Evolutionary conservation across 2,329 filamentous ascomycete genomes (phyloP).

Genomic region (Botrytis medusae): DNA sequence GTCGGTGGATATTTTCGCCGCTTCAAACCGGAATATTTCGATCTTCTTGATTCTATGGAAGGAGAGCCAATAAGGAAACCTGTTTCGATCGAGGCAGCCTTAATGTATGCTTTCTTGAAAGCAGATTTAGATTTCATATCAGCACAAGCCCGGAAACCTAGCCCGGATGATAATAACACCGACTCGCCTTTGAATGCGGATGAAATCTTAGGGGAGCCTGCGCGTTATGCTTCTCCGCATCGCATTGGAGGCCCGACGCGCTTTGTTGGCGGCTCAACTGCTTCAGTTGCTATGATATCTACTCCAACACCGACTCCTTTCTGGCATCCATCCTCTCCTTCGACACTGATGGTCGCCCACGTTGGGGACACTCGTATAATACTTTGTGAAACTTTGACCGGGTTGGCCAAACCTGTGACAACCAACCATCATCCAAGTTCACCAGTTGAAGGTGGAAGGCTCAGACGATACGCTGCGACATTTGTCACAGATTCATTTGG

Average conservation of each 20-base stretch:
- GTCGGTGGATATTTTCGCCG: conserved; percentile 94
- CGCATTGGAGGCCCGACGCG: conserved; percentile 72
- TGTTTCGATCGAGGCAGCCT: conserved; percentile 70
- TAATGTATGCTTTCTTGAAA: conserved; percentile 90
- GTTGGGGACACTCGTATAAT: conserved; percentile 92
- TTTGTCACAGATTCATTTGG: conserved; percentile 96
- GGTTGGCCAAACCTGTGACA: conserved; percentile 76
- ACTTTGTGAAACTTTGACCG: conserved; percentile 82
- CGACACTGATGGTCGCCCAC: conserved; percentile 82
- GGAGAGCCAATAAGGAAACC: conserved; percentile 39
- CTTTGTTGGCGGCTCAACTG: conserved; percentile 93
- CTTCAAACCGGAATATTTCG: conserved; percentile 80
- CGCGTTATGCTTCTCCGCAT: conserved; percentile 53
- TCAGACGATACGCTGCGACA: conserved; percentile 80
- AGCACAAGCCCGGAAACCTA: conserved; percentile 81
- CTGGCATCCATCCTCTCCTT: conserved; percentile 87
- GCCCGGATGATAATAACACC: conserved; percentile 66
- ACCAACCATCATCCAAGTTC: conserved; percentile 91
- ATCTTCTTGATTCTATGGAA: conserved; percentile 41
- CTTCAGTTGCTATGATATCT: conserved; percentile 84
- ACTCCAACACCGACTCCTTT: conserved; percentile 90
- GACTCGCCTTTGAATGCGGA: conserved; percentile 82
- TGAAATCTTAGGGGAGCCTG: conserved; percentile 72
- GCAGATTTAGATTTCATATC: conserved; percentile 93
- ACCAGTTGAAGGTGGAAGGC: conserved; percentile 76